Base-by-base conservation (phyloP, 2,329 filamentous ascomycete species). In the Clarireedia hainanense region DNA sequence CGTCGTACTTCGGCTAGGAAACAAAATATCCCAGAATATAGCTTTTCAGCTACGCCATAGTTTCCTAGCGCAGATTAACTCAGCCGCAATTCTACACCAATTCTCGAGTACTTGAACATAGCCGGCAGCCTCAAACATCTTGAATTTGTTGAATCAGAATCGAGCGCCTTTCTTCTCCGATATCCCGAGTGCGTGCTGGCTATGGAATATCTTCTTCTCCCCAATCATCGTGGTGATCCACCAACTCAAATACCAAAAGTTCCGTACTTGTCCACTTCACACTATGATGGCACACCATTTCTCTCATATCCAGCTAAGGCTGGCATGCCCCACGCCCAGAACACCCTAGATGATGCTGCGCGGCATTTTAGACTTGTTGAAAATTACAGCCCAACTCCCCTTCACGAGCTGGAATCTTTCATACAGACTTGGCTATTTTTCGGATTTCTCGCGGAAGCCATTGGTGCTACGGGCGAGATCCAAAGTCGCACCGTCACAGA, bases 401-500 rank as follows among this genome's bases (percentile, higher is more conserved):
- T 58, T 6, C 55, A 57, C 3, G 64, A 66, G 10, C 52, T 65
- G 9, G 57, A 68, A 36, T 52, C 61, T 0, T 68, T 70, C 43
- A 47, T 68, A 14, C 69, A 71, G 51, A 69, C 65, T 6, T 71
- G 69, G 68, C 58, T 72, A 6, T 70, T 64, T 50, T 69, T 71
- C 56, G 69, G 70, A 0, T 57, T 68, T 4, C 30, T 68, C 15
- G 61, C 65, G 5, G 69, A 72, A 51, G 61, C 68, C 27, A 39
- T 69, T 3, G 61, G 64, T 9, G 53, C 30, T 5, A 63, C 60
- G 45, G 15, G 42, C 15, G 30, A 20, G 42, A 20, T 12, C 9
- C 20, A 23, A 23, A 23, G 20, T 20, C n/a, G 15, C 14, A 10
- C 26, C 20, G 17, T 15, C 3, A 14, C 15, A 15, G 26, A 23